Base-by-base conservation (phyloP, 768 basidiomycete genomes). In the Termitomyces sp. region DNA sequence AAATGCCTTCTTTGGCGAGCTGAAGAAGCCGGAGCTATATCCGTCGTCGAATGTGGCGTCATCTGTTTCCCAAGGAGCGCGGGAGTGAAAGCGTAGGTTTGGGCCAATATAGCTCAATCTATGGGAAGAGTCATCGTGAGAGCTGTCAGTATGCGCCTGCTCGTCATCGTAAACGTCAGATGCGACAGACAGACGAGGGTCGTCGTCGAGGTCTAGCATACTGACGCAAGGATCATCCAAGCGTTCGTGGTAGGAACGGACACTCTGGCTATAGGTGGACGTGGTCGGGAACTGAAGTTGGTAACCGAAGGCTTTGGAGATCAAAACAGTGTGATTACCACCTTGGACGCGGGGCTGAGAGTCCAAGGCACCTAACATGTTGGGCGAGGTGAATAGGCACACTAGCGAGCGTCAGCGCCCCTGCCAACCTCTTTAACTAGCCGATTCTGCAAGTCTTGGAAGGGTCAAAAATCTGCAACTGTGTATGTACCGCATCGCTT, bases 81-180 rank as follows among this genome's bases (percentile, higher is more conserved):
- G 86, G 61, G 88, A 89, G 71, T 91, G 88, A 68, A 91, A 84
- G 53, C 86, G 84, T 81, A 92, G 89, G 71, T 84, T 91, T 33
- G 91, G 91, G n/a, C 91, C 91, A 36, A 88, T 82, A 50, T 86
- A 74, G 66, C 88, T 91, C 71, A 91, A 82, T 55, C 86, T 79
- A 59, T 78, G 70, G 2, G 78, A 72, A 40, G 75, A 65, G 9
- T 77, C 77, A 40, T 81, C 75, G 53, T 80, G 40, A 43, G 52
- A 54, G n/a, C 41, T 28, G 53, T 41, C 53, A 7, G 69, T 69
- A 26, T 76, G 74, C 50, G 79, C 74, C 50, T 72, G 67, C 50
- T 76, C 70, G 38, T 69, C 65, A 26, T 70, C 61, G 49, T 72
- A 66, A 16, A 63, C 51, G 33, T 69, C 67, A 44, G 71, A 68